Evolutionary conservation across 2,329 filamentous ascomycete genomes (phyloP).

Genomic region (Emydomyces testavorans): DNA sequence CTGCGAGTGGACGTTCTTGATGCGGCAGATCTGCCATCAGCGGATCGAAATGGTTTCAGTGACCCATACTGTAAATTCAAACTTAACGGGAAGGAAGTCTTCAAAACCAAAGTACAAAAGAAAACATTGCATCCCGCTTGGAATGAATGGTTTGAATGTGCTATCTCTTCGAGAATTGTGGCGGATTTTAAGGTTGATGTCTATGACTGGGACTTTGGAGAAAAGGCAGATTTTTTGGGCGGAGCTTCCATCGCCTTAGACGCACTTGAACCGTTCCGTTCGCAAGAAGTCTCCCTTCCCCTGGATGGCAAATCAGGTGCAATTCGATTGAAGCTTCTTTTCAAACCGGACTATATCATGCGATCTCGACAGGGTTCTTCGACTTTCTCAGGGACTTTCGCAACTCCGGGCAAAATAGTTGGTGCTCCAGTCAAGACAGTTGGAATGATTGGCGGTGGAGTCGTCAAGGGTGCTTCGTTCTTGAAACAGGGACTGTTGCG

Average conservation of each 20-base stretch:
- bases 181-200: slow-evolving; percentile 74
- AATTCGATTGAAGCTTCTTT: slow-evolving; percentile 71
- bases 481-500: slow-evolving; percentile 68
- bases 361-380: slow-evolving; percentile 79
- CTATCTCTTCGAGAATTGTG: slow-evolving; percentile 69
- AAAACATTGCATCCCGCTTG: slow-evolving; percentile 90
- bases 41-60: slow-evolving; percentile 91
- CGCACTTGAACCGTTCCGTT: slow-evolving; percentile 71
- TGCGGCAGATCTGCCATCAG: slow-evolving; percentile 74
- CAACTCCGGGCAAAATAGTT: slow-evolving; percentile 75
- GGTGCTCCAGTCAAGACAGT: slow-evolving; percentile 92
- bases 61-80: slow-evolving; percentile 95
- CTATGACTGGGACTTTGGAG: slow-evolving; percentile 93
- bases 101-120: slow-evolving; percentile 93
- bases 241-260: slow-evolving; percentile 63
- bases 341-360: slow-evolving; percentile 84
- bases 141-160: slow-evolving; percentile 91
- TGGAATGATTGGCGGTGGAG: slow-evolving; percentile 67
- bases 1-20: slow-evolving; percentile 89
- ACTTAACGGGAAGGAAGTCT: slow-evolving; percentile 75
- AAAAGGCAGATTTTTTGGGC: slow-evolving; percentile 86
- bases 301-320: slow-evolving; percentile 84
- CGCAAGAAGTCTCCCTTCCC: slow-evolving; percentile 59
- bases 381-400: slow-evolving; percentile 86
- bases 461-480: slow-evolving; percentile 84